A percentile compares a stretch with the other conserved stretches of the same genome.
Evolutionary conservation across 164 flowering plant genomes (phyloP).

Genomic region (Vitis cinerea): DNA sequence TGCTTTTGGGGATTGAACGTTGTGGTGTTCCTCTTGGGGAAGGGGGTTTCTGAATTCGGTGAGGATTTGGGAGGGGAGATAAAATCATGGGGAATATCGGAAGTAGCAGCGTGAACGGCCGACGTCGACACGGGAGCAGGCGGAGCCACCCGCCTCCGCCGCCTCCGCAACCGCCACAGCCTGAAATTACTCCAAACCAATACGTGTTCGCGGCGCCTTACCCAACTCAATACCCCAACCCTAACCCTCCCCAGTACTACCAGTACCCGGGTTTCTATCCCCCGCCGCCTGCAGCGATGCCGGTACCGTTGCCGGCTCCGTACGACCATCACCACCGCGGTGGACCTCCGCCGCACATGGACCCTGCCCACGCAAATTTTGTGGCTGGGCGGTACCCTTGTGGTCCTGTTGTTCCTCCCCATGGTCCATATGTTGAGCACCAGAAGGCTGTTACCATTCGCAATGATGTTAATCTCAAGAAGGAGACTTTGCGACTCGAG

Average conservation of each 20-base stretch:
- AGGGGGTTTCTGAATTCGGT: slow-evolving; percentile 3
- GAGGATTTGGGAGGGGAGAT: background rate
- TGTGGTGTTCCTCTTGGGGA: background rate
- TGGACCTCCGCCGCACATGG: slow-evolving; percentile 19
- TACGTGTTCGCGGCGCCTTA: slow-evolving; percentile 84
- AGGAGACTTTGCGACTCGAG: slow-evolving; percentile 77
- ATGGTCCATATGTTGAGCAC: slow-evolving; percentile 74
- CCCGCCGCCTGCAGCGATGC: slow-evolving; percentile 49
- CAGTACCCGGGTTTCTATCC: slow-evolving; percentile 68
- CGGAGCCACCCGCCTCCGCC: slow-evolving; percentile 51
- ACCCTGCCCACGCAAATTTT: slow-evolving; percentile 41
- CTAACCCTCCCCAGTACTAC: slow-evolving; percentile 50
- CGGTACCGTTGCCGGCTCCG: slow-evolving; percentile 62
- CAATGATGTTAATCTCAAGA: slow-evolving; percentile 89
- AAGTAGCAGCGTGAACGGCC: slow-evolving; percentile 42
- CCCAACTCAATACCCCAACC: slow-evolving; percentile 62
- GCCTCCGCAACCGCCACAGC: slow-evolving; percentile 47
- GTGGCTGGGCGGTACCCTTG: slow-evolving; percentile 58
- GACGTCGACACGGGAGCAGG: slow-evolving; percentile 46
- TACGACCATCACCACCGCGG: slow-evolving; percentile 64
- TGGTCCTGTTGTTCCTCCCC: slow-evolving; percentile 44
- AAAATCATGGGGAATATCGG: slow-evolving; percentile 65
- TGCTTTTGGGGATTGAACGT: background rate
- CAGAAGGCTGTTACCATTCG: slow-evolving; percentile 91
- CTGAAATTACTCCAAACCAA: slow-evolving; percentile 56